A percentile compares a stretch with the other conserved stretches of the same genome.
These are phyloP conservation scores for Fusarium sacchari DNA, from an alignment of 2,329 filamentous ascomycete genomes.

Conservation along the genomic window DNA sequence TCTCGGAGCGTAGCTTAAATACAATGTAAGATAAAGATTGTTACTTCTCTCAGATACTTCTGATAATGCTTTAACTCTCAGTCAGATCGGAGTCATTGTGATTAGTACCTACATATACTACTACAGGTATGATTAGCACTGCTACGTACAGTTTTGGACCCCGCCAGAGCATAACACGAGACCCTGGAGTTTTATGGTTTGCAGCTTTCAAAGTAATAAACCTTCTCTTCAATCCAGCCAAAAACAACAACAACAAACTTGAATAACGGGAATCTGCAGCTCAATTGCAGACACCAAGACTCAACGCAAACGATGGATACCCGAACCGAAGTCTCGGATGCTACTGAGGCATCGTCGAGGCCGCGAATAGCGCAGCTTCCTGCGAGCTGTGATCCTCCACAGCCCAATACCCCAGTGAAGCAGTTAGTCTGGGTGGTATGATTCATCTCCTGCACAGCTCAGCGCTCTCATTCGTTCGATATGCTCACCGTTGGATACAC, in stretches of 20 bases:
- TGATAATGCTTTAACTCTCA: neutral
- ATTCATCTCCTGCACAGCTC: neutral
- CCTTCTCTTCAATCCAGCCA: slow-evolving; percentile 6
- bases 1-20: neutral
- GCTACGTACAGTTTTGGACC: slow-evolving; percentile 22
- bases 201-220: neutral
- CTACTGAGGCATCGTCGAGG: slow-evolving; percentile 43
- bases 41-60: neutral
- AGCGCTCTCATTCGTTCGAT: neutral
- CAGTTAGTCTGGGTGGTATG: slow-evolving; percentile 88
- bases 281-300: neutral
- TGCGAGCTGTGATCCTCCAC: slow-evolving; percentile 85
- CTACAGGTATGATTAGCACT: neutral
- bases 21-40: neutral
- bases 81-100: neutral
- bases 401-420: slow-evolving; percentile 73
- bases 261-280: neutral
- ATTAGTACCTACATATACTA: no score
- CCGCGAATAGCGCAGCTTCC: slow-evolving; percentile 69
- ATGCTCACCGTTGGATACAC: slow-evolving; percentile 6
- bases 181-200: slow-evolving; percentile 15
- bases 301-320: slow-evolving; percentile 37
- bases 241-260: neutral
- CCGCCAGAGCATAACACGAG: slow-evolving; percentile 18
- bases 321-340: slow-evolving; percentile 41